A percentile compares a stretch with the other conserved stretches of the same genome.
Evolutionary conservation across 768 basidiomycete genomes (phyloP).

Genomic region (Lanmaoa pseudosensibilis): DNA sequence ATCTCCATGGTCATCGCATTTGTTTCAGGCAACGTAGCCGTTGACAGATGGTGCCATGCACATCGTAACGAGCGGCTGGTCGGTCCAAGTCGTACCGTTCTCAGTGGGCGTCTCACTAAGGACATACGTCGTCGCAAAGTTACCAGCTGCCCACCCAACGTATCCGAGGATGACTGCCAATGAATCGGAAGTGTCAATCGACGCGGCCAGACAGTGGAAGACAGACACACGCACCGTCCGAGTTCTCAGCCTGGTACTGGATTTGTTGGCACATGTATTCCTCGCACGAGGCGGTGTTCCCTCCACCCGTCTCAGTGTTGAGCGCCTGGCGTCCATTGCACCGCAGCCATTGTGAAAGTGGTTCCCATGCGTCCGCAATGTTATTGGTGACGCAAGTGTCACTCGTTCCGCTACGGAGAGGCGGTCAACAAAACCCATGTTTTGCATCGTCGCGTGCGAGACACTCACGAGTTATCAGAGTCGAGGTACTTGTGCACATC

Average conservation of each 20-base stretch:
- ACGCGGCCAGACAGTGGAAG: not conserved
- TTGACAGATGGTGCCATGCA: conserved; percentile 15
- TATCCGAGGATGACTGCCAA: conserved; percentile 12
- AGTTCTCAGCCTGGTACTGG: conserved; percentile 10
- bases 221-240: conserved; percentile 6
- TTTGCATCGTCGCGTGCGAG: too few relatives aligned
- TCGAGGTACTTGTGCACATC: conserved; percentile 19
- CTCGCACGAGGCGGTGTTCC: conserved; percentile 47
- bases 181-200: not conserved
- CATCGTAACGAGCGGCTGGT: conserved; percentile 2
- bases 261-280: conserved; percentile 25
- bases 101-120: conserved; percentile 11
- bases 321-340: conserved; percentile 45
- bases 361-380: conserved; percentile 36
- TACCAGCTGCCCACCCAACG: conserved; percentile 12
- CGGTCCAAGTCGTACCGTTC: conserved; percentile 2
- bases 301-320: conserved; percentile 59
- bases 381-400: conserved; percentile 4
- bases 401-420: not conserved
- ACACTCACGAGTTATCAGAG: conserved; percentile 11
- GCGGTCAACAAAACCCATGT: not conserved
- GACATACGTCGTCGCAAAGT: conserved; percentile 3
- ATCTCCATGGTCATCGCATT: not conserved
- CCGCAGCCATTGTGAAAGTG: conserved; percentile 25
- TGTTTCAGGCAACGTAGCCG: not conserved